phyloP scores from a whole-genome alignment of 192 early-diverging fungal species.

The Geranomyces variabilis region DNA sequence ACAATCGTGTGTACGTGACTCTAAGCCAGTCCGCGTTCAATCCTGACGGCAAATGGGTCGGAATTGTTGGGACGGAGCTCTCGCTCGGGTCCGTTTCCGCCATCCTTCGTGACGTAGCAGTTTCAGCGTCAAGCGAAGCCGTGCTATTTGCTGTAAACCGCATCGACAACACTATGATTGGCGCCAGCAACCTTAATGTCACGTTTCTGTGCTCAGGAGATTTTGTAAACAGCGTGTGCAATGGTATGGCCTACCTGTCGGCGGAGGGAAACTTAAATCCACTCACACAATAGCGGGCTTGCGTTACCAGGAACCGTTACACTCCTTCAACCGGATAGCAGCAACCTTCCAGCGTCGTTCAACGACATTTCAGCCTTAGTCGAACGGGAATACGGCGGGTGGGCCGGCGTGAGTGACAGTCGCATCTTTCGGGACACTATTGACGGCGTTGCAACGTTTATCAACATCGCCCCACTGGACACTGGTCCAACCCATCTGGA shows the following conservation, averaged over 20 bases:
- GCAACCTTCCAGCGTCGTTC: neutral
- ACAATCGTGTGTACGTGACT: conserved; percentile 12
- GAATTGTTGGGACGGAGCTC: conserved; percentile 1
- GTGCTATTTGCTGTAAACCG: conserved; percentile 1
- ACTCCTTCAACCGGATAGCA: conserved; percentile 4
- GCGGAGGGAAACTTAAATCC: too few species aligned
- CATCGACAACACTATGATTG: neutral
- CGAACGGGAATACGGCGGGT: neutral
- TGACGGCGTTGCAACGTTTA: neutral
- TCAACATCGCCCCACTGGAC: conserved; percentile 8
- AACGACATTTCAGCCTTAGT: neutral
- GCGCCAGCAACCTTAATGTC: neutral
- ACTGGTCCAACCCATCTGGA: neutral
- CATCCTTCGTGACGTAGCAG: conserved; percentile 1
- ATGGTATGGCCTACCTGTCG: too few species aligned
- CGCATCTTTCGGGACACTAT: neutral
- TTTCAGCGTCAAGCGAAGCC: neutral
- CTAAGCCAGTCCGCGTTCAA: neutral
- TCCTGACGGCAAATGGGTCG: conserved; percentile 4
- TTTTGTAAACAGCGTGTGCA: neutral
- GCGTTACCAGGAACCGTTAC: conserved; percentile 5
- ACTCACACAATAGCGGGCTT: too few species aligned
- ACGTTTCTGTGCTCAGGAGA: neutral
- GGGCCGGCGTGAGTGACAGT: neutral
- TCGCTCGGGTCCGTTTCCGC: too few species aligned